These are phyloP conservation scores for Mycena belliarum DNA, from an alignment of 768 basidiomycete species.

Conservation along the genomic window DNA sequence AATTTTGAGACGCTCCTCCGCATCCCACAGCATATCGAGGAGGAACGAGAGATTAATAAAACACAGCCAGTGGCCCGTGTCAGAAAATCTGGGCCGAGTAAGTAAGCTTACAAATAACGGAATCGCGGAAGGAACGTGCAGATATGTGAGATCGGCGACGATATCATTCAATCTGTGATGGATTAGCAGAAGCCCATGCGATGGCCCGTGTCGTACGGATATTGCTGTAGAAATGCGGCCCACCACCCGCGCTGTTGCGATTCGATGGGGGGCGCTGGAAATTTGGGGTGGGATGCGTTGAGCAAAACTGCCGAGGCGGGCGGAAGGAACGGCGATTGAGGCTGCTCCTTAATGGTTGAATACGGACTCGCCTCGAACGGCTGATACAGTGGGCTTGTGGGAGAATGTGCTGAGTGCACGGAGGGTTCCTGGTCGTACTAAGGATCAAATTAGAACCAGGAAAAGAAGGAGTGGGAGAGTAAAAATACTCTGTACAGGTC, in stretches of 20 bases:
- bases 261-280: constrained; percentile 36
- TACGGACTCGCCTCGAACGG: constrained; percentile 9
- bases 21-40: constrained; percentile 50
- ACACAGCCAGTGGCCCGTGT: constrained; percentile 65
- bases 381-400: not conserved
- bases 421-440: constrained; percentile 3
- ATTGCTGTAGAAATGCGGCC: constrained; percentile 39
- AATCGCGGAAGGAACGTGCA: constrained; percentile 36
- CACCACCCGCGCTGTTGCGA: constrained; percentile 44
- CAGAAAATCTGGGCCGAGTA: constrained; percentile 52
- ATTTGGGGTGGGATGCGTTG: constrained; percentile 33
- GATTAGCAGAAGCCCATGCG: no score
- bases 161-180: constrained; percentile 49
- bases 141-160: constrained; percentile 46
- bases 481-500: constrained; percentile 15
- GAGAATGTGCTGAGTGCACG: not conserved
- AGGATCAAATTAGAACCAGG: no score
- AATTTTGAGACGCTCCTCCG: constrained; percentile 53
- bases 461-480: no score
- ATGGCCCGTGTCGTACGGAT: no score
- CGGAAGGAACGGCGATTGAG: constrained; percentile 32
- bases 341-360: constrained; percentile 5
- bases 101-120: not conserved
- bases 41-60: constrained; percentile 66
- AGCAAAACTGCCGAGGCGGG: constrained; percentile 1